phyloP scores from a whole-genome alignment of 2,329 filamentous ascomycete genomes.

The Sporothrix curviconia region DNA sequence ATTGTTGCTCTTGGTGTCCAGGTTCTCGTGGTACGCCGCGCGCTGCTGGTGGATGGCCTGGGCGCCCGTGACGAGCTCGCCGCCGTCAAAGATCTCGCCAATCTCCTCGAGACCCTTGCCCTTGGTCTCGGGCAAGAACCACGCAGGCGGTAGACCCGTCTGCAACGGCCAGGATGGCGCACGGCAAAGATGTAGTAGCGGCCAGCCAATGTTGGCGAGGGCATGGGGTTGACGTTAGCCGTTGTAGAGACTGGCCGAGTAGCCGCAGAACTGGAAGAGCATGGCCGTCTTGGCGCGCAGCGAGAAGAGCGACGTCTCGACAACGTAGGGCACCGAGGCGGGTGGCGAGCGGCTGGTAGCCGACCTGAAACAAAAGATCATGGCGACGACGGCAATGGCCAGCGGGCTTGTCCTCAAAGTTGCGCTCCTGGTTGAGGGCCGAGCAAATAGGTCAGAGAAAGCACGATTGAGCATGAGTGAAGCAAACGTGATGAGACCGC shows the following conservation, averaged over 20 bases:
- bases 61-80: constrained; percentile 4
- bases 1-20: not conserved
- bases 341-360: constrained; percentile 31
- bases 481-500: constrained; percentile 5
- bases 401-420: constrained; percentile 34
- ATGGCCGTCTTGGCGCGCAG: constrained; percentile 30
- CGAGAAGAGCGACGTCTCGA: constrained; percentile 38
- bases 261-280: constrained; percentile 22
- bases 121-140: constrained; percentile 37
- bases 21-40: not conserved
- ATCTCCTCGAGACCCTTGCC: constrained; percentile 37
- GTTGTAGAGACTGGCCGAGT: constrained; percentile 29
- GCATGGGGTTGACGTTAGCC: constrained; percentile 31
- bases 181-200: constrained; percentile 37
- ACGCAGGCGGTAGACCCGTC: constrained; percentile 32
- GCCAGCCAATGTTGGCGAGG: constrained; percentile 33
- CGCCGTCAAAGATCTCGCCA: constrained; percentile 33
- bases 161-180: constrained; percentile 35
- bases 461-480: constrained; percentile 26
- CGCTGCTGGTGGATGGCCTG: constrained; percentile 12
- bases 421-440: constrained; percentile 22
- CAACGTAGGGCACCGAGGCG: constrained; percentile 37
- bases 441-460: constrained; percentile 30
- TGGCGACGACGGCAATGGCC: constrained; percentile 27
- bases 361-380: constrained; percentile 33